phyloP scores from a whole-genome alignment of 805 yeast species.

The Starmera dryadoides region DNA sequence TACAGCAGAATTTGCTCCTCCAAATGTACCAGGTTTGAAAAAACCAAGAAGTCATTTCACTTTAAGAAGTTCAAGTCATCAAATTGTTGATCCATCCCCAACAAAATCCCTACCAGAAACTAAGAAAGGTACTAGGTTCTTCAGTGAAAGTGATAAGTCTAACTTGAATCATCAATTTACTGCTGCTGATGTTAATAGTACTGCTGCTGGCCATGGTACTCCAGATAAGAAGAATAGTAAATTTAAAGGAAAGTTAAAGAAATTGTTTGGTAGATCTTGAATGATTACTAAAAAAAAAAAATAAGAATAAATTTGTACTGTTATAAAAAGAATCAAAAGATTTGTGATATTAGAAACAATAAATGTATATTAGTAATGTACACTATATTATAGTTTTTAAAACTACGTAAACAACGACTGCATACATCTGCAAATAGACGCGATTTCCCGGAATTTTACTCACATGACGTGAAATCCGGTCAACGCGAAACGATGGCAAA shows the following conservation, averaged over 20 bases:
- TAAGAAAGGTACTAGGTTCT: slow-evolving; percentile 18
- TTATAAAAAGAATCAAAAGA: no score
- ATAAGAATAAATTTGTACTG: neutral
- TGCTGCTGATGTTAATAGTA: slow-evolving; percentile 2
- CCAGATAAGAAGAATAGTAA: slow-evolving; percentile 22
- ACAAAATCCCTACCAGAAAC: slow-evolving; percentile 19
- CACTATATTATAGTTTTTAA: no score
- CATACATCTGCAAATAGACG: no score
- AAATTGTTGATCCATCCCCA: slow-evolving; percentile 14
- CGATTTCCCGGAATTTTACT: no score
- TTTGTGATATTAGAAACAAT: no score
- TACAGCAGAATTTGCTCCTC: slow-evolving; percentile 11
- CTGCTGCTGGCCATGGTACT: neutral
- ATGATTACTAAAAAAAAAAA: neutral
- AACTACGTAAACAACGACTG: no score
- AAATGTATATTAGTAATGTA: no score
- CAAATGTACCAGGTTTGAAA: slow-evolving; percentile 10
- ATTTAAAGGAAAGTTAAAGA: slow-evolving; percentile 31
- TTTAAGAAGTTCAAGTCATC: slow-evolving; percentile 21
- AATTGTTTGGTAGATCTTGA: slow-evolving; percentile 28
- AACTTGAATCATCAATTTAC: slow-evolving; percentile 3
- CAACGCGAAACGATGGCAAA: neutral
- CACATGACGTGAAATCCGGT: no score
- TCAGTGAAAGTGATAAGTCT: slow-evolving; percentile 19
- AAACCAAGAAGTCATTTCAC: slow-evolving; percentile 19